A percentile compares a stretch with the other conserved stretches of the same genome.
Evolutionary conservation across 1,139 yeast genomes (phyloP).

Genomic region (Blastobotrys illinoisensis): DNA sequence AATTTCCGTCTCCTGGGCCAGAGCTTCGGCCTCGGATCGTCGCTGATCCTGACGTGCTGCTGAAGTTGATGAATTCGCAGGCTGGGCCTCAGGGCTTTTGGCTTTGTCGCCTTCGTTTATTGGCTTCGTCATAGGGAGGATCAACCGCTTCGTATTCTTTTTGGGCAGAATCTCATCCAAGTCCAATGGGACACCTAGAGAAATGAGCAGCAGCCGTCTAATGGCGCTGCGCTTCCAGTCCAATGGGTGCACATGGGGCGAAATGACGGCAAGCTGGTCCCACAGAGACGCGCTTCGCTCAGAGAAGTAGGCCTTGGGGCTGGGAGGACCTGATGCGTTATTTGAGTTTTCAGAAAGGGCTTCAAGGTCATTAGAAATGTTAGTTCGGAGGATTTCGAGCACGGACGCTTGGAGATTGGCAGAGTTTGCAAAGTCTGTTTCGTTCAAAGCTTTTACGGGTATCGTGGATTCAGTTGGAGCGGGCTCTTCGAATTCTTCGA

Average conservation of each 20-base stretch:
- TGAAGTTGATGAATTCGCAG: neutral
- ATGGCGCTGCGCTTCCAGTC: slow-evolving; percentile 58
- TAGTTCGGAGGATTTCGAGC: slow-evolving; percentile 14
- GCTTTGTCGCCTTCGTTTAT: neutral
- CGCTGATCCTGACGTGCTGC: neutral
- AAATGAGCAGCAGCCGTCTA: slow-evolving; percentile 50
- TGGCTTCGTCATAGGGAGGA: slow-evolving; percentile 22
- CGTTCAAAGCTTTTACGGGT: slow-evolving; percentile 14
- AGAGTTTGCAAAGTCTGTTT: slow-evolving; percentile 22
- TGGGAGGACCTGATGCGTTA: slow-evolving; percentile 10
- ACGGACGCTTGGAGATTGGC: slow-evolving; percentile 24
- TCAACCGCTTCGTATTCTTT: slow-evolving; percentile 28
- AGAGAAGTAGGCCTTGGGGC: slow-evolving; percentile 22
- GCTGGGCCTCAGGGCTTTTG: neutral
- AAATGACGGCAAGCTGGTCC: slow-evolving; percentile 30
- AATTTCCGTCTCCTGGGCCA: slow-evolving; percentile 21
- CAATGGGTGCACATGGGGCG: slow-evolving; percentile 23
- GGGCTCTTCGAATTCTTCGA: slow-evolving; percentile 16
- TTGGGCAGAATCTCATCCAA: slow-evolving; percentile 45
- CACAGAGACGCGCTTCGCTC: slow-evolving; percentile 32
- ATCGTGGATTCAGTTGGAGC: neutral
- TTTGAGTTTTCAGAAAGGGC: slow-evolving; percentile 2
- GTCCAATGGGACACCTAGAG: slow-evolving; percentile 56
- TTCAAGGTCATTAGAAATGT: neutral
- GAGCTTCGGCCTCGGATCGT: slow-evolving; percentile 8